Percentiles rank a stretch among this genome's conserved stretches.
Conservation (phyloP, 2,329 filamentous ascomycete species). For the Colletotrichum australisinense region DNA sequence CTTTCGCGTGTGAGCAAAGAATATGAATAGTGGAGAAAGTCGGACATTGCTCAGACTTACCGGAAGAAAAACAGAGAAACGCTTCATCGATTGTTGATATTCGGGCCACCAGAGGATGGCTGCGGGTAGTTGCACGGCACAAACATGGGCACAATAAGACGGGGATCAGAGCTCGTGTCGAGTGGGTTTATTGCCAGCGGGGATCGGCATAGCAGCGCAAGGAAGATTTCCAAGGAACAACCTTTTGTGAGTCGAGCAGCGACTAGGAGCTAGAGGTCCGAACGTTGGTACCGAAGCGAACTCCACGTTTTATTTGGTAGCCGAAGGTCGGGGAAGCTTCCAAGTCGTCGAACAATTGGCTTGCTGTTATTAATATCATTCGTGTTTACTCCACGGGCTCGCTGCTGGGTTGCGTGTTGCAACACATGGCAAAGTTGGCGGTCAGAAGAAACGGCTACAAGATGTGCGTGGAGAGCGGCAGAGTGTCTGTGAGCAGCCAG, state of each 20-base stretch:
- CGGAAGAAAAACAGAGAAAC: background rate
- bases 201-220: background rate
- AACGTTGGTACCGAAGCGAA: conserved; percentile 1
- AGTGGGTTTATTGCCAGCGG: conserved; percentile 8
- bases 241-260: background rate
- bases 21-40: background rate
- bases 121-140: background rate
- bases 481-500: background rate
- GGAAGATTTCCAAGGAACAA: background rate
- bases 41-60: background rate
- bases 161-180: conserved; percentile 21
- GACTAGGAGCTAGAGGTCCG: background rate
- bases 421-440: background rate
- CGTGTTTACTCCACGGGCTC: background rate
- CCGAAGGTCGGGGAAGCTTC: background rate
- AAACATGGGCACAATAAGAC: background rate
- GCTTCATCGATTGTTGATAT: background rate
- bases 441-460: background rate
- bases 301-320: background rate
- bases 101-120: background rate
- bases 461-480: background rate
- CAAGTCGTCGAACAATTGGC: background rate
- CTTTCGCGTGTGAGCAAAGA: background rate
- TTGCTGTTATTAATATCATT: background rate
- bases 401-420: background rate